Percentiles rank a stretch among this genome's conserved stretches.
phyloP scores from a whole-genome alignment of 2,329 filamentous ascomycete species.

The Aspergillus texensis region DNA sequence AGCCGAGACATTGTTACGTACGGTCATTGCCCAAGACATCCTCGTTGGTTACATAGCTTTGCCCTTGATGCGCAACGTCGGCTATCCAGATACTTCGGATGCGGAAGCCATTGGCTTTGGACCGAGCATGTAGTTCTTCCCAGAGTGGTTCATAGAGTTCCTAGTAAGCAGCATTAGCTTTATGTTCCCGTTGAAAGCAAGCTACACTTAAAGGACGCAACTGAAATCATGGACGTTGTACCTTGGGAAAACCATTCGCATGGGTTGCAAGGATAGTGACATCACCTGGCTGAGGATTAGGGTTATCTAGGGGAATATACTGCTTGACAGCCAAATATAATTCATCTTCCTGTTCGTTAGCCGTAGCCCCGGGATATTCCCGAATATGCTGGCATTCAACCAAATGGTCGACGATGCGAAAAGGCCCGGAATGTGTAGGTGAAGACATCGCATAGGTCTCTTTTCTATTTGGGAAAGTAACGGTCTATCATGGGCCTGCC shows the following conservation, averaged over 20 bases:
- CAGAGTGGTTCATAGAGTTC: slow-evolving; percentile 92
- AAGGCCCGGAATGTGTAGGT: slow-evolving; percentile 50
- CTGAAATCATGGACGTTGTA: slow-evolving; percentile 34
- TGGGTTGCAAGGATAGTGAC: slow-evolving; percentile 85
- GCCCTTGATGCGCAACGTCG: slow-evolving; percentile 83
- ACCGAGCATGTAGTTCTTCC: slow-evolving; percentile 71
- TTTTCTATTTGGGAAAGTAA: background rate
- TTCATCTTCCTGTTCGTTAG: slow-evolving; percentile 71
- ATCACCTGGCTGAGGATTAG: slow-evolving; percentile 69
- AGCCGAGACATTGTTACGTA: slow-evolving; percentile 46
- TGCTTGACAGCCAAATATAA: slow-evolving; percentile 81
- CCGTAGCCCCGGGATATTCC: slow-evolving; percentile 75
- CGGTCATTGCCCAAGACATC: slow-evolving; percentile 78
- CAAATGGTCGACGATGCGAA: slow-evolving; percentile 70
- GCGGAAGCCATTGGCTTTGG: slow-evolving; percentile 62
- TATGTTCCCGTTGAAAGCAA: background rate
- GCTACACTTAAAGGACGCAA: background rate
- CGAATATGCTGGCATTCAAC: slow-evolving; percentile 77
- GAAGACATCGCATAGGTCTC: slow-evolving; percentile 31
- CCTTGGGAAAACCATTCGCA: slow-evolving; percentile 92
- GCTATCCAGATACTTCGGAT: slow-evolving; percentile 88
- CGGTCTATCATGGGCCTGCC: background rate
- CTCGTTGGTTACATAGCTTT: slow-evolving; percentile 78
- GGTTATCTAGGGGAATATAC: slow-evolving; percentile 76
- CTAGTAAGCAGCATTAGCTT: slow-evolving; percentile 44